phyloP scores from a whole-genome alignment of 345 rosid species.

The Cardamine occulta region DNA sequence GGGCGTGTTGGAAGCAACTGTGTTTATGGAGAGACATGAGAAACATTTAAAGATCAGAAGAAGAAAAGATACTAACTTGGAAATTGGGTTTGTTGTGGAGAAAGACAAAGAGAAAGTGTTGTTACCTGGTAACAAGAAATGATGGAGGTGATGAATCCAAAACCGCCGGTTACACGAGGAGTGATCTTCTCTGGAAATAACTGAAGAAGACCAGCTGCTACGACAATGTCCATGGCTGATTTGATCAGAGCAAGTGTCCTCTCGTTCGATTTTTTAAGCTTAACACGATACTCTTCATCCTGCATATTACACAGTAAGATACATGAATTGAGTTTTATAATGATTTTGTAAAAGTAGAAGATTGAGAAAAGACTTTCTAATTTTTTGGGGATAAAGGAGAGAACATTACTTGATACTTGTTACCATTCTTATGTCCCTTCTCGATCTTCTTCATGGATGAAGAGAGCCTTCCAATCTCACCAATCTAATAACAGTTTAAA shows the following conservation, averaged over 20 bases:
- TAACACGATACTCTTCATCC: conserved; percentile 78
- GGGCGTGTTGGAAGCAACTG: conserved; percentile 43
- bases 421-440: conserved; percentile 67
- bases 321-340: neutral
- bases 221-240: conserved; percentile 87
- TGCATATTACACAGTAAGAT: conserved; percentile 37
- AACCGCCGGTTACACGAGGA: conserved; percentile 93
- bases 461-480: conserved; percentile 93
- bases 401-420: conserved; percentile 66
- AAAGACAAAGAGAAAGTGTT: neutral
- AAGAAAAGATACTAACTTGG: neutral
- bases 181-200: conserved; percentile 85
- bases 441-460: conserved; percentile 82
- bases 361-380: neutral
- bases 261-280: conserved; percentile 76
- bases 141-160: conserved; percentile 77
- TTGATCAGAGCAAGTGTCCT: conserved; percentile 85
- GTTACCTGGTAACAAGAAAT: conserved; percentile 87
- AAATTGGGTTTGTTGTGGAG: neutral
- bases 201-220: conserved; percentile 90
- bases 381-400: neutral
- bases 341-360: neutral
- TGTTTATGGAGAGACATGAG: neutral
- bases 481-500: conserved; percentile 54
- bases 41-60: conserved; percentile 15